Evolutionary conservation across 129 eudicot genomes (phyloP).

Genomic region (Escallonia herrerae): DNA sequence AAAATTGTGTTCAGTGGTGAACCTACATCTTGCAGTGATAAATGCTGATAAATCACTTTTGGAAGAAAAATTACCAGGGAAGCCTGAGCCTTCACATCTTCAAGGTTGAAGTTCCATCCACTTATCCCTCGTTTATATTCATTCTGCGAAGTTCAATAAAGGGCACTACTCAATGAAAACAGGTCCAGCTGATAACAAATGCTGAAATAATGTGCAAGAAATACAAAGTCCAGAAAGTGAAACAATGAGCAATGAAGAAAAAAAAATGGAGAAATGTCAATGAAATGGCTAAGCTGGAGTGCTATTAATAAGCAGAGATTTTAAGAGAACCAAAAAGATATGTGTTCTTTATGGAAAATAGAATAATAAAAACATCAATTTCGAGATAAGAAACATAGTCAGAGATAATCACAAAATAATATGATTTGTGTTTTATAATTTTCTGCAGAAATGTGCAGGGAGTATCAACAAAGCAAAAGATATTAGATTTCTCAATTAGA

Average conservation of each 20-base stretch:
- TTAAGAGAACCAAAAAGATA: too few species aligned
- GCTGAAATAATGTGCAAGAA: not conserved
- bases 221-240: not conserved
- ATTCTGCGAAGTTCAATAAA: constrained; percentile 39
- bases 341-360: too few species aligned
- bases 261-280: not conserved
- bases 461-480: not conserved
- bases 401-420: too few species aligned
- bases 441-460: not conserved
- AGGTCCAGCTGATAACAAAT: too few species aligned
- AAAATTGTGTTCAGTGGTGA: not conserved
- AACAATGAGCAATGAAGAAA: not conserved
- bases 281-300: too few species aligned
- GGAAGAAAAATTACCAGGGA: constrained; percentile 55
- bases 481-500: not conserved
- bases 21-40: not conserved
- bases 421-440: not conserved
- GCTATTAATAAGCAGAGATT: too few species aligned
- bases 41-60: not conserved
- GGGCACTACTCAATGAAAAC: not conserved
- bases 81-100: constrained; percentile 95
- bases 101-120: constrained; percentile 91
- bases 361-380: too few species aligned
- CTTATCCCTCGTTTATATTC: constrained; percentile 98
- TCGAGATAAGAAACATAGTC: too few species aligned